Percentiles rank a stretch among this genome's conserved stretches.
Conservation (phyloP, 306 rosid species). For the Corylus americana region DNA sequence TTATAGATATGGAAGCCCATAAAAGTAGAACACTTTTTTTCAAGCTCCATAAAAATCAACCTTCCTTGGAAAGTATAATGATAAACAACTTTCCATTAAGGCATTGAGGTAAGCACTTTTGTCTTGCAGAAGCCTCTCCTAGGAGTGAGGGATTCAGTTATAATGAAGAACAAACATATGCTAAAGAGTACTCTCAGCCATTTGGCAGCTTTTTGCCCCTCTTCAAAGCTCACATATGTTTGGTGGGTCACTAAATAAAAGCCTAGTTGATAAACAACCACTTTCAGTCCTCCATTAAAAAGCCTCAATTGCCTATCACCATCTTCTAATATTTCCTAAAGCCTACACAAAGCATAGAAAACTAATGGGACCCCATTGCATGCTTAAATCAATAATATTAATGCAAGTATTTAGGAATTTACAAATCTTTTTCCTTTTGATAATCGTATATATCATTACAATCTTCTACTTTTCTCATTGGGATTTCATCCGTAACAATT, state of each 20-base stretch:
- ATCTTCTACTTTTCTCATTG: neutral
- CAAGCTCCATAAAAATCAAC: slow-evolving; percentile 32
- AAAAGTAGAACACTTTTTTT: slow-evolving; percentile 37
- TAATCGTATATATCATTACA: neutral
- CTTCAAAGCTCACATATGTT: slow-evolving; percentile 38
- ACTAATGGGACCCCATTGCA: slow-evolving; percentile 38
- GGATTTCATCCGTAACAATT: slow-evolving; percentile 6
- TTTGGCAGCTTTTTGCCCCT: slow-evolving; percentile 62
- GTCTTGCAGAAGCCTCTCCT: slow-evolving; percentile 76
- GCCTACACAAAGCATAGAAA: slow-evolving; percentile 32
- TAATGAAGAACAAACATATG: slow-evolving; percentile 53
- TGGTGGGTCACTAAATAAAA: slow-evolving; percentile 37
- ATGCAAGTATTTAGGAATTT: slow-evolving; percentile 17
- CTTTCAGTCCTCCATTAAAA: slow-evolving; percentile 39
- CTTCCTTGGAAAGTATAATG: slow-evolving; percentile 51
- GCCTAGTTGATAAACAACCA: slow-evolving; percentile 28
- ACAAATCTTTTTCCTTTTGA: slow-evolving; percentile 13
- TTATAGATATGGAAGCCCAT: slow-evolving; percentile 52
- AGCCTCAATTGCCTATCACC: slow-evolving; percentile 25
- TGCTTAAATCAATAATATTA: slow-evolving; percentile 2
- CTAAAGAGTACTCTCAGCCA: slow-evolving; percentile 42
- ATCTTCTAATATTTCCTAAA: slow-evolving; percentile 28
- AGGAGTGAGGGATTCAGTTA: slow-evolving; percentile 68
- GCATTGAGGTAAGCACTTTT: slow-evolving; percentile 63
- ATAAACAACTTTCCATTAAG: slow-evolving; percentile 56